Conservation (phyloP, 768 basidiomycete genomes). For the Agrocybe pediades region DNA sequence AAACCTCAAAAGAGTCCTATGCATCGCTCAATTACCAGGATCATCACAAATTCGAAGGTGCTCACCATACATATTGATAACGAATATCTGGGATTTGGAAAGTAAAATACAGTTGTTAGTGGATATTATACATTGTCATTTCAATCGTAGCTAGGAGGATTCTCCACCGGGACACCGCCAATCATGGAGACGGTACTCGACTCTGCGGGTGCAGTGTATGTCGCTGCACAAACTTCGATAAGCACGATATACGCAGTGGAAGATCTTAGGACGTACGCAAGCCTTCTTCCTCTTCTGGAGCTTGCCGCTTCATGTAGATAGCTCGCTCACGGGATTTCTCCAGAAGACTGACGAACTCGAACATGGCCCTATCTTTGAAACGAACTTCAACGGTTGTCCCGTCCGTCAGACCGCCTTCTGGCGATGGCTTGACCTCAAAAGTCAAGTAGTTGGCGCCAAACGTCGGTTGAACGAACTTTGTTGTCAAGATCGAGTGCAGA, state of each 20-base stretch:
- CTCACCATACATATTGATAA: no score
- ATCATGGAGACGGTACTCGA: slow-evolving; percentile 43
- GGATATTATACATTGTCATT: not conserved
- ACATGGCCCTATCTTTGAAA: slow-evolving; percentile 68
- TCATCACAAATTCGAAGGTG: no score
- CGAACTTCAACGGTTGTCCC: slow-evolving; percentile 71
- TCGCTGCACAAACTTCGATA: slow-evolving; percentile 29
- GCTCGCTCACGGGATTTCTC: slow-evolving; percentile 79
- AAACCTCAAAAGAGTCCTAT: no score
- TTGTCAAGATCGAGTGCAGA: slow-evolving; percentile 62
- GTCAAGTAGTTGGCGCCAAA: slow-evolving; percentile 69
- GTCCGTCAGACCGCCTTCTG: slow-evolving; percentile 64
- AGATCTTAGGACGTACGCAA: slow-evolving; percentile 46
- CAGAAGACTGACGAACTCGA: slow-evolving; percentile 69
- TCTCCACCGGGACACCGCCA: slow-evolving; percentile 45
- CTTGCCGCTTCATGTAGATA: slow-evolving; percentile 72
- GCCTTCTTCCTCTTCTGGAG: slow-evolving; percentile 55
- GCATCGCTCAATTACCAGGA: no score
- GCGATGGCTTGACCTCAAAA: slow-evolving; percentile 67
- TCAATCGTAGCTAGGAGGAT: slow-evolving; percentile 52
- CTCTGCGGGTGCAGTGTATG: slow-evolving; percentile 47
- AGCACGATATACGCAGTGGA: not conserved
- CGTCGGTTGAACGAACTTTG: slow-evolving; percentile 75
- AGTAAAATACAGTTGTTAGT: not conserved
- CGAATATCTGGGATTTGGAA: not conserved